Base-by-base conservation (phyloP, 2,329 filamentous ascomycete species). In the Chaetomium globosum region DNA sequence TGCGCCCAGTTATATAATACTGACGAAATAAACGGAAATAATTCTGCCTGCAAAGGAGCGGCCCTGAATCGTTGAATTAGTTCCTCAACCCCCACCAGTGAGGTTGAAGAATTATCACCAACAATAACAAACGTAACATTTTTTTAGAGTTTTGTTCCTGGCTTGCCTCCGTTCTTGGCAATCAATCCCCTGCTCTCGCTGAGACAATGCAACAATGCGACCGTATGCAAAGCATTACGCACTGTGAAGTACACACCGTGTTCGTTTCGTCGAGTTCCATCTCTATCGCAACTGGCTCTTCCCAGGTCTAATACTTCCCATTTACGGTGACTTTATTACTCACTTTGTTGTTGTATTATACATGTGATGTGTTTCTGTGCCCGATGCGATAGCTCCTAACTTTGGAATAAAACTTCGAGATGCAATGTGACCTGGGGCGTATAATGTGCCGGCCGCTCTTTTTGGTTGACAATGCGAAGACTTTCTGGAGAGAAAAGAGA, bases 141-240 rank as follows among this genome's bases (percentile, higher is more conserved):
- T 59, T 46, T 60, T 51, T 52, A n/a, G 19, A 54, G 23, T 49
- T 59, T 61, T 61, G 59, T 54, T 61, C 49, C 51, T 43, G 49
- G 3, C 3, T 55, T 16, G 59, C 33, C 51, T 36, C 36, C 31
- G 36, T 8, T 49, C 59, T 61, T 61, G 59, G 59, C 59, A 46
- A 9, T 19, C 0, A 30, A 12, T 19, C 13, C 59, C 49, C 49
- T 54, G 59, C 31, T 23, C 46, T 48, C 19, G 6, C 21, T 23
- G 46, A 4, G 8, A 21, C 43, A 21, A 23, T 10, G 2, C 12
- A 5, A 28, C 43, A 21, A 23, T 10, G 2, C 12, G 1, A 28
- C 49, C 49, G 49, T 51, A 19, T 48, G 5, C 23, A 23, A 23
- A 4, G 12, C n/a, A 23, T 48, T 3, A 23, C 19, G 9, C 46